Evolutionary conservation across 306 rosid species (phyloP), one percentile per base, ranked within the genome.

Genomic region (Leucaena leucocephala): DNA sequence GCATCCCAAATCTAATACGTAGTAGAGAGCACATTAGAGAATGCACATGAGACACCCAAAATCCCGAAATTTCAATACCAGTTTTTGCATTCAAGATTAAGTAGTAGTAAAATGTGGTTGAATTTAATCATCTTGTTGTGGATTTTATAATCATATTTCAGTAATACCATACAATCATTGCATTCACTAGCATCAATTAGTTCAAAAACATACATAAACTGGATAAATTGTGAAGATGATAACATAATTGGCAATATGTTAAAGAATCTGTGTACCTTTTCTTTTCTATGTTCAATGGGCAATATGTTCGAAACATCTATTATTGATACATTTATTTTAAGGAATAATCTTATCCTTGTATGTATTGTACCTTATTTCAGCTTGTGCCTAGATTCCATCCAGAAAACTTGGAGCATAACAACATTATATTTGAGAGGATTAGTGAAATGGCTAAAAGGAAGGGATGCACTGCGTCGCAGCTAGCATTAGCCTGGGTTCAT

Each of bases 401-500:
- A 2, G 91, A 89, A 84, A 92, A 92, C 71, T 10, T 92, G 39
- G 86, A 85, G 79, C 86, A 87, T 15, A 92, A 92, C 58, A 78
- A 87, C 62, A 81, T 39, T 7, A 72, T 92, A 81, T 93, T 87
- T n/a, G 95, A 91, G 75, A 77, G 44, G 62, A 84, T 94, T 14
- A 54, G 62, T n/a, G 92, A 82, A 36, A 49, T 94, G 68, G 97
- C 97, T 33, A 27, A 85, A 64, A 84, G 77, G 82, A 91, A 89
- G 50, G 92, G 88, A 8, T 91, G 93, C 81, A 89, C 90, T 12
- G 76, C 93, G 5, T 36, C 93, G 14, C 93, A 89, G 69, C 89
- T 91, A 49, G 89, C 92, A 21, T 48, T 89, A 70, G 92, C 97
- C 2, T 91, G 92, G 97, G 84, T 91, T 80, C 93, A 86, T 43